Conservation (phyloP, 2,329 filamentous ascomycete species). For the Hysterium pulicare region DNA sequence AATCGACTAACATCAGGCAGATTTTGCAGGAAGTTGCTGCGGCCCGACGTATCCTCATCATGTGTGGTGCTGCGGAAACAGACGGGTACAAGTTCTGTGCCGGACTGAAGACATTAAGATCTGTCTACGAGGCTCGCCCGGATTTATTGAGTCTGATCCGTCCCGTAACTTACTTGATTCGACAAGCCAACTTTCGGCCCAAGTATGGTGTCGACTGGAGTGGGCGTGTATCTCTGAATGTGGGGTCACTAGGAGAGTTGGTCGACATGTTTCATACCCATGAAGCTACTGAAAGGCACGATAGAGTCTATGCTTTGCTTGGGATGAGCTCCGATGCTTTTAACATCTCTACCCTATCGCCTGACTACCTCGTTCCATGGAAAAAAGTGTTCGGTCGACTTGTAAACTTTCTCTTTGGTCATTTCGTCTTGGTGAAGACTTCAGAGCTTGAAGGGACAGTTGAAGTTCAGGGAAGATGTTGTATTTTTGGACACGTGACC, state of each 20-base stretch:
- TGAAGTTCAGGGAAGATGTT: conserved; percentile 10
- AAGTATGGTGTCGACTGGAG: conserved; percentile 3
- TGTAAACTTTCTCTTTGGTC: conserved; percentile 8
- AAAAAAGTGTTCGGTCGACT: conserved; percentile 11
- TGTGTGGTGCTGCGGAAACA: conserved; percentile 11
- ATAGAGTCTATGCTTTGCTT: conserved; percentile 17
- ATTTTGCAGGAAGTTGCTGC: conserved; percentile 19
- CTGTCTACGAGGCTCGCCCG: conserved; percentile 2
- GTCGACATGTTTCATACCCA: conserved; percentile 16
- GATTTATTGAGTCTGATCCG: conserved; percentile 11
- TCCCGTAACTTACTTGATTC: conserved; percentile 14
- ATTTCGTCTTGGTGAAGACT: conserved; percentile 12
- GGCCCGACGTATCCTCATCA: conserved; percentile 13
- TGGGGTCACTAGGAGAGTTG: conserved; percentile 14
- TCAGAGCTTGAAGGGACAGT: conserved; percentile 7
- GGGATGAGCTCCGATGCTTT: conserved; percentile 15
- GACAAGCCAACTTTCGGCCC: conserved; percentile 14
- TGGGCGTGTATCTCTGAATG: conserved; percentile 7
- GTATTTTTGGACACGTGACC: conserved; percentile 11
- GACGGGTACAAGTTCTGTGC: conserved; percentile 18
- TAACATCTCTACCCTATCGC: conserved; percentile 6
- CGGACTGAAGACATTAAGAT: conserved; percentile 10
- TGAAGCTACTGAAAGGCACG: conserved; percentile 11
- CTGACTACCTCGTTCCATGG: conserved; percentile 14
- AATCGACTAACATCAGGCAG: conserved; percentile 12